Percentiles rank a stretch among this genome's conserved stretches.
phyloP scores from a whole-genome alignment of 2,329 filamentous ascomycete species.

The Emmonsia crescens region DNA sequence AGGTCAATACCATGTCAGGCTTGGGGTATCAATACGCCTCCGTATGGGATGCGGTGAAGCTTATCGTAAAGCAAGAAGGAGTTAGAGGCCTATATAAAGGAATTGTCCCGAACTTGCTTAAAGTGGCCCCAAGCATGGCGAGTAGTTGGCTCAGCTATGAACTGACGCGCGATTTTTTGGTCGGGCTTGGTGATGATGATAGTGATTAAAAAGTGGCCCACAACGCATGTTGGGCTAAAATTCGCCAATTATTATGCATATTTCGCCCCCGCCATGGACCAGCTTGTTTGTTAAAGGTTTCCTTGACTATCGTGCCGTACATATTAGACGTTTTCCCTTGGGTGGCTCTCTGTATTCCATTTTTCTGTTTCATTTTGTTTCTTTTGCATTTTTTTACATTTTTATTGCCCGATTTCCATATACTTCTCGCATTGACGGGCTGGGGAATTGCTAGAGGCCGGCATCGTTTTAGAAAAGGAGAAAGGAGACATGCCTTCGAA shows the following conservation, averaged over 20 bases:
- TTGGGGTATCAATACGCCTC: slow-evolving; percentile 95
- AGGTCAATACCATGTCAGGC: slow-evolving; percentile 98
- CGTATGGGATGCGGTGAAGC: slow-evolving; percentile 68
- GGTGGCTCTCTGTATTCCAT: not conserved
- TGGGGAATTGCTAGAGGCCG: not conserved
- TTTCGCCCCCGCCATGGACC: not conserved
- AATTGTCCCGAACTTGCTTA: slow-evolving; percentile 86
- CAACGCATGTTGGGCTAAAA: not conserved
- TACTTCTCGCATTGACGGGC: not conserved
- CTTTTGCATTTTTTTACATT: not conserved
- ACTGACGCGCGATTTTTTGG: slow-evolving; percentile 75
- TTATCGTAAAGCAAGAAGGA: slow-evolving; percentile 78
- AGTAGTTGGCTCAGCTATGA: slow-evolving; percentile 98
- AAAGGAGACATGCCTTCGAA: not conserved
- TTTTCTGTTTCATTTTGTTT: not conserved
- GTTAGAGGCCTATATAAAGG: slow-evolving; percentile 85
- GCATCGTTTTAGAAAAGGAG: not conserved
- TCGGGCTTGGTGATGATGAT: slow-evolving; percentile 40
- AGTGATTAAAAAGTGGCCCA: not conserved
- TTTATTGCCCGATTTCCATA: not conserved
- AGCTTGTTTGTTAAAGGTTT: not conserved
- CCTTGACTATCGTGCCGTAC: not conserved
- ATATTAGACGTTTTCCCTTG: not conserved
- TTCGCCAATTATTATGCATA: not conserved
- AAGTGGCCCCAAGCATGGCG: slow-evolving; percentile 97